Base-by-base conservation (phyloP, 306 rosid genomes). In the Potentilla sterilis region DNA sequence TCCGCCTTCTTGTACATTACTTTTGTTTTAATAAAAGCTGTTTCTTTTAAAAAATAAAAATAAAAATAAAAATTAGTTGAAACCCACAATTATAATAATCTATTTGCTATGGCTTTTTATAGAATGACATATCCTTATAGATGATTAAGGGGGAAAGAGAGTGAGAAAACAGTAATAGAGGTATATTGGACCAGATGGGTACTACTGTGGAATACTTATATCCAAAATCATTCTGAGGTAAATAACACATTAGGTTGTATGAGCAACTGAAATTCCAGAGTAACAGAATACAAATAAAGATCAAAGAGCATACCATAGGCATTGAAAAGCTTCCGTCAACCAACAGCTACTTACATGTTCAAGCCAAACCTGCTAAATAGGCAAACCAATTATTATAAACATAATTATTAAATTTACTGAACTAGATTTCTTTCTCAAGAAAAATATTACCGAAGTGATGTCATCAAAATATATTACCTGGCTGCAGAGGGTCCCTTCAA, bases 391-490 rank as follows among this genome's bases (percentile, higher is more conserved):
- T 37, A 75, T 66, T 51, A 62, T n/a, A 58, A 74, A 73, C 40
- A 41, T 74, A 69, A 66, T 49, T 59, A n/a, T 32, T 51, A 67
- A 46, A 15, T 51, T 73, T 77, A 69, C 44, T 46, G n/a, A 28
- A 49, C 42, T 68, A 73, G 38, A 79, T 71, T 61, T 61, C 42
- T 28, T 61, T 61, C 10, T 14, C 42, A 61, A 61, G 67, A 32
- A 32, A 34, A n/a, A 32, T 32, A 28, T 67, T 75, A 73, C 37
- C 42, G 37, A 37, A 46, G 54, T 69, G 65, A 73, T 43, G 81
- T 74, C 74, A 76, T 34, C 32, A 34, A 72, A 72, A 69, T 64
- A 80, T 37, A 82, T 64, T 74, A 82, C 93, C 88, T 70, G 72
- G 52, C 72, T 59, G 61, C 75, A 75, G 49, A 69, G 68, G 78